A percentile compares a stretch with the other conserved stretches of the same genome.
phyloP scores from a whole-genome alignment of 257 asterid genomes.

The Petrea volubilis region DNA sequence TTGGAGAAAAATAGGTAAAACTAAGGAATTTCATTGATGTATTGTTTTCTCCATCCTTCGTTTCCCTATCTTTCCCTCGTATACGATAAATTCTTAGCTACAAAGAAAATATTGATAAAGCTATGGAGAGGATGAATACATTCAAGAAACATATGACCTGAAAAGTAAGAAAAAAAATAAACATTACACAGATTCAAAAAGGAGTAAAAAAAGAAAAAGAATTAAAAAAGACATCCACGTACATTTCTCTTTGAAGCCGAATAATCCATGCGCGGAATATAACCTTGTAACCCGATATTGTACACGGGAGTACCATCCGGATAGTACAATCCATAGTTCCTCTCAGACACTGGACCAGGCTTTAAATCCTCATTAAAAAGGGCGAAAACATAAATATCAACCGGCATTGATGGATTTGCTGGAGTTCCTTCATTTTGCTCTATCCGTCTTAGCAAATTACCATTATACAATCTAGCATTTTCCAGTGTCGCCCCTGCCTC shows the following conservation, averaged over 20 bases:
- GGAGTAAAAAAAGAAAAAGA: no score
- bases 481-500: constrained; percentile 88
- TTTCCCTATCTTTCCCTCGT: background rate
- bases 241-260: constrained; percentile 61
- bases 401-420: constrained; percentile 67
- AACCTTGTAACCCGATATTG: constrained; percentile 66
- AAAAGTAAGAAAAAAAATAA: constrained; percentile 17
- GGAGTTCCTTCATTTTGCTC: constrained; percentile 77
- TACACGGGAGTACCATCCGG: constrained; percentile 91
- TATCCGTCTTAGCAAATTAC: constrained; percentile 66
- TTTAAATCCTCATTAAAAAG: constrained; percentile 89
- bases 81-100: constrained; percentile 15
- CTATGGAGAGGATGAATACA: constrained; percentile 28
- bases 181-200: constrained; percentile 6
- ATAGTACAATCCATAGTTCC: constrained; percentile 83
- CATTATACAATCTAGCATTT: constrained; percentile 75
- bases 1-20: constrained; percentile 4
- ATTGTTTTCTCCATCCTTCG: constrained; percentile 22
- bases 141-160: constrained; percentile 39
- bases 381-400: constrained; percentile 82
- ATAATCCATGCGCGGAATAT: constrained; percentile 67
- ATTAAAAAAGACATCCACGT: constrained; percentile 21
- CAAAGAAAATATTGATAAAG: constrained; percentile 30
- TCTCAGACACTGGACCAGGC: constrained; percentile 90
- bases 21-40: constrained; percentile 12